Percentiles rank a stretch among this genome's conserved stretches.
Evolutionary conservation across 768 basidiomycete genomes (phyloP).

Genomic region (Strobilomyces dryophilus): DNA sequence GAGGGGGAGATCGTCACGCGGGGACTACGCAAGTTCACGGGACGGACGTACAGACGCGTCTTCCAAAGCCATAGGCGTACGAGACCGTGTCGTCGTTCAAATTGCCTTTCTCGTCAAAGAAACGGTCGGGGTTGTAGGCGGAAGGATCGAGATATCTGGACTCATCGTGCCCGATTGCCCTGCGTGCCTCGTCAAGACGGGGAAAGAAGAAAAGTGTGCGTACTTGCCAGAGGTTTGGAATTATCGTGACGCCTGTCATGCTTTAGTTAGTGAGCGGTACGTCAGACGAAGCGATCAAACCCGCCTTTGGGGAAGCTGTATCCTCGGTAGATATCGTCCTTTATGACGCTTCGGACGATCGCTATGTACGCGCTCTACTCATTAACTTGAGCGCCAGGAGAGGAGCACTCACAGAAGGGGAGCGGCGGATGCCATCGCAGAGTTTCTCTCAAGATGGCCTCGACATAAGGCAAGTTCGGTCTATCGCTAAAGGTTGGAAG

Average conservation of each 20-base stretch:
- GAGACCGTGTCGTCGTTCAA: conserved; percentile 8
- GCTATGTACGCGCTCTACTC: not conserved
- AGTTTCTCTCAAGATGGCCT: conserved; percentile 4
- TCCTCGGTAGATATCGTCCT: conserved; percentile 8
- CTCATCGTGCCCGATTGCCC: conserved; percentile 8
- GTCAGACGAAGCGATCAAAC: not conserved
- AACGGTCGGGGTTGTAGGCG: conserved; percentile 3
- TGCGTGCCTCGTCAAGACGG: not conserved
- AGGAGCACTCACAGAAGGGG: conserved; percentile 3
- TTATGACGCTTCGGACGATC: conserved; percentile 3
- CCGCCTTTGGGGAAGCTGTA: conserved; percentile 9
- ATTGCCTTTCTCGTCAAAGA: conserved; percentile 6
- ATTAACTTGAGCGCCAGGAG: not conserved
- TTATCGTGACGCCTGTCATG: conserved; percentile 1
- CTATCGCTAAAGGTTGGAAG: conserved; percentile 2
- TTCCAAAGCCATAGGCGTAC: conserved; percentile 1
- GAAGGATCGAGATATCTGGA: conserved; percentile 1
- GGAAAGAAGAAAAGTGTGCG: not conserved
- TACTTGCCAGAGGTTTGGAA: conserved; percentile 10
- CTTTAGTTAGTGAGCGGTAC: not conserved
- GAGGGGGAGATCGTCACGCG: not conserved
- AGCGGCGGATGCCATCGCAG: conserved; percentile 7
- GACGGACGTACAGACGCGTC: conserved; percentile 3
- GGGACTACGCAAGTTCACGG: not conserved
- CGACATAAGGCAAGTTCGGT: conserved; percentile 1